phyloP scores from a whole-genome alignment of 495 filamentous ascomycete species.

The Aspergillus cavernicola region DNA sequence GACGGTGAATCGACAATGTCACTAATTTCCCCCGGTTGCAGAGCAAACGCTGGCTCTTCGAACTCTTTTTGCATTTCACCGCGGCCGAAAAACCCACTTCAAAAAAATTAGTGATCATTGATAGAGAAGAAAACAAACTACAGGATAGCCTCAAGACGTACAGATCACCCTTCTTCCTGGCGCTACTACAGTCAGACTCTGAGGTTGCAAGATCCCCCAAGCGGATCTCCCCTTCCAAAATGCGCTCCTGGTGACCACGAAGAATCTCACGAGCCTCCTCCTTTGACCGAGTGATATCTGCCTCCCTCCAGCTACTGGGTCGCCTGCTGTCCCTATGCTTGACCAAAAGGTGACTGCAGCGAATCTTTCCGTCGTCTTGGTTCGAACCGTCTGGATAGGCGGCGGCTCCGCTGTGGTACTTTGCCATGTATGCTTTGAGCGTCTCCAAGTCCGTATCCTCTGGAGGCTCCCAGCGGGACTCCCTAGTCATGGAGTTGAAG shows the following conservation, averaged over 20 bases:
- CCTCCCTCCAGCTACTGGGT: conserved; percentile 87
- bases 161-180: conserved; percentile 89
- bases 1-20: conserved; percentile 86
- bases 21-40: conserved; percentile 83
- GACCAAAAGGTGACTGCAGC: conserved; percentile 83
- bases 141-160: conserved; percentile 35
- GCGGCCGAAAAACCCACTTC: conserved; percentile 80
- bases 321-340: conserved; percentile 87
- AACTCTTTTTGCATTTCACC: conserved; percentile 99
- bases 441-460: conserved; percentile 79
- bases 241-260: conserved; percentile 64
- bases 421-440: conserved; percentile 88
- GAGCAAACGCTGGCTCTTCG: conserved; percentile 85
- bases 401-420: conserved; percentile 63
- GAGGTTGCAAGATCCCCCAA: conserved; percentile 79
- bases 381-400: conserved; percentile 44
- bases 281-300: conserved; percentile 80
- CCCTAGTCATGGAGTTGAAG: conserved; percentile 78
- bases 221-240: conserved; percentile 60
- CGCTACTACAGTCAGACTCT: conserved; percentile 93
- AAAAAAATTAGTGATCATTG: conserved; percentile 21
- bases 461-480: conserved; percentile 93
- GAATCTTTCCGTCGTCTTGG: conserved; percentile 77
- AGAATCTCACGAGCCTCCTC: conserved; percentile 80
- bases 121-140: not conserved